Base-by-base conservation (phyloP, 345 rosid genomes). In the Salix purpurea region DNA sequence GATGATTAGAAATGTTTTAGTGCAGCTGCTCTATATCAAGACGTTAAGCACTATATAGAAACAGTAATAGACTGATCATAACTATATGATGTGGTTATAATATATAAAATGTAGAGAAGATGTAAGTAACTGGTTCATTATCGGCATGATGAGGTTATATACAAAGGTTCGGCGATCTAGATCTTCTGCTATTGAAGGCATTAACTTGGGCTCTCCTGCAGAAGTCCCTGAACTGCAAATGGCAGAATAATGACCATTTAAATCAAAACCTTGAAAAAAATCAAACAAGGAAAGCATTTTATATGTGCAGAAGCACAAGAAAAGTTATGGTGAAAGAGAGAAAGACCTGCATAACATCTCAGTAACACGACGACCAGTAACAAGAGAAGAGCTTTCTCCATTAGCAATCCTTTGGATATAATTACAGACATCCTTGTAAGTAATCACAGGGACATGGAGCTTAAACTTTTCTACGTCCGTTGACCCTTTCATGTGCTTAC, bases 111-210 rank as follows among this genome's bases (percentile, higher is more conserved):
- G 23, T 30, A 69, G 37, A 44, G 76, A 58, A 71, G 74, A 69
- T 34, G 46, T 10, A 32, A 74, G 46, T 78, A 78, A 90, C 94
- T 81, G 88, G 87, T 79, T 90, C 81, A 88, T 79, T 58, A 90
- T 88, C 50, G 94, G 91, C 91, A 83, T 87, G 84, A 88, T 86
- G 79, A 90, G 94, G 72, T 90, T 88, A 77, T 90, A 90, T 37
- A 90, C 74, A 67, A 88, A 90, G 65, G 94, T 90, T 30, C 91
- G 86, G 14, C 94, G 89, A 65, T 88, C 89, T 67, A 88, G 87
- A 74, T 88, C 91, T 77, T 86, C 94, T 44, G 83, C 90, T 69
- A 88, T 88, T 0, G 94, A 86, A 24, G 94, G 94, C 86, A 80
- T 85, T 81, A 90, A 62, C 79, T 87, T 90, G 2, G 91, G 91